Conservation (phyloP, 31 red algal species). For the Odonthalia washingtoniensis region DNA sequence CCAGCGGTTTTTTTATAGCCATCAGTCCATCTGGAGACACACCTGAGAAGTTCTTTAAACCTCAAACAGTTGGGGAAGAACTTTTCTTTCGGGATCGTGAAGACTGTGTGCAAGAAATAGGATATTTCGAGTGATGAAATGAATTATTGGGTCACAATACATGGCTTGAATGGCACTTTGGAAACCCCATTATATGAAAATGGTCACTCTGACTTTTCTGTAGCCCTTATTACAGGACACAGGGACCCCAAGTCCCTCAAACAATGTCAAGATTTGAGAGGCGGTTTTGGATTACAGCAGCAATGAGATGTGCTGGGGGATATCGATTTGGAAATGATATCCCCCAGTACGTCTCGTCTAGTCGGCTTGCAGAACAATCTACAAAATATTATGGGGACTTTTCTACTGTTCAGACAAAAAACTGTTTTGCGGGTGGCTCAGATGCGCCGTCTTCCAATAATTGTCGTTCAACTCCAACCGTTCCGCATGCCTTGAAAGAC, state of each 20-base stretch:
- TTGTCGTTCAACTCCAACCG: too few species aligned
- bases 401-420: too few species aligned
- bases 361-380: too few species aligned
- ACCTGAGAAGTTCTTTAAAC: background rate
- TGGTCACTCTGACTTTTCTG: background rate
- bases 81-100: conserved; percentile 36
- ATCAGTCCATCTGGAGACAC: background rate
- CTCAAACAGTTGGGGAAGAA: background rate
- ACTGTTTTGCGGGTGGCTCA: too few species aligned
- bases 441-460: too few species aligned
- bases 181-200: conserved; percentile 10
- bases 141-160: background rate
- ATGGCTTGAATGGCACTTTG: conserved; percentile 23
- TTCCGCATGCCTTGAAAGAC: too few species aligned
- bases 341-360: too few species aligned
- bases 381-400: too few species aligned
- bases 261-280: conserved; percentile 30
- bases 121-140: background rate
- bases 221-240: conserved; percentile 40
- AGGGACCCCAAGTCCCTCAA: conserved; percentile 19
- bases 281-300: background rate
- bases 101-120: conserved; percentile 7
- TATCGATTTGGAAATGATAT: too few species aligned
- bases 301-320: conserved; percentile 21
- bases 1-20: background rate